phyloP scores from a whole-genome alignment of 768 basidiomycete genomes.

The Multifurca ochricompacta region DNA sequence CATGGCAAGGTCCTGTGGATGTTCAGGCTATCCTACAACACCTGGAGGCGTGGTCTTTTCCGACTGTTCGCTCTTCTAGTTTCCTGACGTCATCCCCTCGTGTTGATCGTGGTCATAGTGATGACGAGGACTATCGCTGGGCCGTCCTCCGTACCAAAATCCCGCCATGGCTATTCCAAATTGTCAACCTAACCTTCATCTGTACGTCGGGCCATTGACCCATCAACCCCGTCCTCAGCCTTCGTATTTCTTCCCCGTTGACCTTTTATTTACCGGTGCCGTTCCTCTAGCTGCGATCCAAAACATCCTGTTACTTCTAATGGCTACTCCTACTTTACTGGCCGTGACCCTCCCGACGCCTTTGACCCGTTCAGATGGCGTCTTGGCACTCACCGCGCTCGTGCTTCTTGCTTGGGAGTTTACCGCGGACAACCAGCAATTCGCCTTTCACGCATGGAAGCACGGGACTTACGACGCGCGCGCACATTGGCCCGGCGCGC shows the following conservation, averaged over 20 bases:
- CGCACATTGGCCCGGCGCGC: constrained; percentile 54
- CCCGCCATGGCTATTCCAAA: constrained; percentile 46
- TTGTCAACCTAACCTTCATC: constrained; percentile 67
- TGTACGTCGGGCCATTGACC: constrained; percentile 30
- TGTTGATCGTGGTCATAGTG: constrained; percentile 31
- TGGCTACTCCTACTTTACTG: constrained; percentile 54
- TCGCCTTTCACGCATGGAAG: constrained; percentile 76
- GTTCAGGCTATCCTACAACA: constrained; percentile 71
- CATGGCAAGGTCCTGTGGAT: constrained; percentile 44
- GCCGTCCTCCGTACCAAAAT: constrained; percentile 57
- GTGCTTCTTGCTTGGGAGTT: constrained; percentile 62
- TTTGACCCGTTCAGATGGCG: constrained; percentile 52
- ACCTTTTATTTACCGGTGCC: too few species aligned
- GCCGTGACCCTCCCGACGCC: constrained; percentile 46
- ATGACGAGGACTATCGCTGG: constrained; percentile 93
- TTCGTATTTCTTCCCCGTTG: background rate
- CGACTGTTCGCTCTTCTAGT: constrained; percentile 40
- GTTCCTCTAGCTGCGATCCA: constrained; percentile 73
- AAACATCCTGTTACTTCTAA: constrained; percentile 69
- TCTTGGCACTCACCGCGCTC: constrained; percentile 53
- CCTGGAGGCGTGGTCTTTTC: constrained; percentile 77
- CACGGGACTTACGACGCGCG: constrained; percentile 25
- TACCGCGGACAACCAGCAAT: constrained; percentile 88
- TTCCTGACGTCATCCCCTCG: background rate
- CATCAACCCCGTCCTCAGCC: background rate